These are phyloP conservation scores for Panaeolus papilionaceus DNA, from an alignment of 768 basidiomycete genomes.

Conservation along the genomic window DNA sequence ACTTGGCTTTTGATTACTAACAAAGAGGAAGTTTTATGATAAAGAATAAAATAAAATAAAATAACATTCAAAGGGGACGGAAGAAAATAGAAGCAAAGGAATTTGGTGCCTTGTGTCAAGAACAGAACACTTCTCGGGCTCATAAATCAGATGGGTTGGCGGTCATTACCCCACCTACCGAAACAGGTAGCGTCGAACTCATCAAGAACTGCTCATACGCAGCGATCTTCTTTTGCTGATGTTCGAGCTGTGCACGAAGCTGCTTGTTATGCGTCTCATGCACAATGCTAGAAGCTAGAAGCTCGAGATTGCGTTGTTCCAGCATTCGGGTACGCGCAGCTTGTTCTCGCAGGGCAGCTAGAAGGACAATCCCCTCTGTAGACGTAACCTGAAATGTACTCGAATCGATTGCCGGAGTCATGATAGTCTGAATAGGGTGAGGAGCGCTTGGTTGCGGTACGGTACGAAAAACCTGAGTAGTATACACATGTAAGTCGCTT, in stretches of 20 bases:
- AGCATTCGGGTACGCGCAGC: neutral
- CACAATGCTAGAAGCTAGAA: neutral
- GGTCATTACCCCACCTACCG: neutral
- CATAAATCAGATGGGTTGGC: neutral
- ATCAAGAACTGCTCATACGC: neutral
- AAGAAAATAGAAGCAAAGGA: neutral
- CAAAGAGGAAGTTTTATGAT: neutral
- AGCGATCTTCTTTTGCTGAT: neutral
- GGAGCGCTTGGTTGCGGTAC: neutral
- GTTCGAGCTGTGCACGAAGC: neutral
- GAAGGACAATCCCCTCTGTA: neutral
- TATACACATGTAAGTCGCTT: neutral
- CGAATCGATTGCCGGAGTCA: neutral
- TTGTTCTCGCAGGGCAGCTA: neutral
- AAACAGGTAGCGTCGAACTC: neutral
- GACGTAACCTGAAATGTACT: neutral
- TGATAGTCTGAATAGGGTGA: neutral
- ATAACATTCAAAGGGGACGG: neutral
- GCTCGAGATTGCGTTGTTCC: neutral
- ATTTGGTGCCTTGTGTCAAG: neutral
- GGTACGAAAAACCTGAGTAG: neutral
- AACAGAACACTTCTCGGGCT: neutral
- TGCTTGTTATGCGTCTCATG: neutral
- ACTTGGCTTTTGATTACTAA: neutral
- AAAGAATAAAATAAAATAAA: neutral